Percentiles rank a stretch among this genome's conserved stretches.
Conservation (phyloP, 2,329 filamentous ascomycete genomes). For the Cercospora nicotianae region DNA sequence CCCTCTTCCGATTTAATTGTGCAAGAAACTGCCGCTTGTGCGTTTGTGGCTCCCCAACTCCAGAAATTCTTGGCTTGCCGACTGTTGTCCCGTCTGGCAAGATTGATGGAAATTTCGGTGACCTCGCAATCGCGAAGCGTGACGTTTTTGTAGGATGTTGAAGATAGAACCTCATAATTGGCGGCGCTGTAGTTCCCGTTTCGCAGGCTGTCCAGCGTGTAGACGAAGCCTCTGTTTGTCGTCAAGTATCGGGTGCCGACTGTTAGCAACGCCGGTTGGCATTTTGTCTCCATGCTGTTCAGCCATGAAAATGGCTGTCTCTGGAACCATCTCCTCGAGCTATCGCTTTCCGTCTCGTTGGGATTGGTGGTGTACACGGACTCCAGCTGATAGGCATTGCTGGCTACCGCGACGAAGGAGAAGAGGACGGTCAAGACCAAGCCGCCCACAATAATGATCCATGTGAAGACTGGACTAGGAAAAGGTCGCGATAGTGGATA, state of each 20-base stretch:
- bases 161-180: slow-evolving; percentile 8
- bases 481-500: slow-evolving; percentile 14
- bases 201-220: slow-evolving; percentile 10
- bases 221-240: slow-evolving; percentile 9
- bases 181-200: background rate
- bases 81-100: slow-evolving; percentile 5
- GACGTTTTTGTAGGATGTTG: slow-evolving; percentile 6
- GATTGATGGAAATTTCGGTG: slow-evolving; percentile 11
- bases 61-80: slow-evolving; percentile 6
- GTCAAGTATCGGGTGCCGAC: slow-evolving; percentile 13
- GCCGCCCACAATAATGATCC: slow-evolving; percentile 4
- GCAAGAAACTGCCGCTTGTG: slow-evolving; percentile 4
- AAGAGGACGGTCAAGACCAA: slow-evolving; percentile 10
- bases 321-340: slow-evolving; percentile 10
- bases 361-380: slow-evolving; percentile 14
- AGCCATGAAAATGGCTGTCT: slow-evolving; percentile 16
- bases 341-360: slow-evolving; percentile 10
- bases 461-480: slow-evolving; percentile 1
- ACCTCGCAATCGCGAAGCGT: slow-evolving; percentile 11
- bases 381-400: slow-evolving; percentile 15
- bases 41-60: slow-evolving; percentile 14
- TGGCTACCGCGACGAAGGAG: slow-evolving; percentile 16
- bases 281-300: slow-evolving; percentile 12
- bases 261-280: slow-evolving; percentile 13
- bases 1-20: background rate